phyloP scores from a whole-genome alignment of 1,284 basidiomycete genomes.

The Puccinia brachypodii region DNA sequence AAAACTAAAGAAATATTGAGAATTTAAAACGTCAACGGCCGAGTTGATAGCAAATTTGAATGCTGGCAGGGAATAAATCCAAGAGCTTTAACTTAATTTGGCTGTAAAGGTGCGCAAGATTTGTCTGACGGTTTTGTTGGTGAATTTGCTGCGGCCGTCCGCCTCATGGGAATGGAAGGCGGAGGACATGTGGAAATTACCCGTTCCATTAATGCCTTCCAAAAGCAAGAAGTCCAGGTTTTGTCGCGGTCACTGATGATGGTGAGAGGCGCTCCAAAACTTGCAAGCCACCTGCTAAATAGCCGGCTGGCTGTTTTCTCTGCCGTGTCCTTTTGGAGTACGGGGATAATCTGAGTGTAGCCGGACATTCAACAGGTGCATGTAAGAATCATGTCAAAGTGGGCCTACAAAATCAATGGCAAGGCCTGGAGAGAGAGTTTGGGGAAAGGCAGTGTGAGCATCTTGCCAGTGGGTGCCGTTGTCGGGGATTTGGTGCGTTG shows the following conservation, averaged over 20 bases:
- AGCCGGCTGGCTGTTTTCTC: neutral
- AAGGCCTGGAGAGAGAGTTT: constrained; percentile 25
- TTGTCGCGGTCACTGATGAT: constrained; percentile 53
- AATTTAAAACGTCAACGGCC: constrained; percentile 48
- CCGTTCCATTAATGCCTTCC: constrained; percentile 49
- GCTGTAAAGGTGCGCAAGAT: constrained; percentile 29
- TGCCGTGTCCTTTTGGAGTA: neutral
- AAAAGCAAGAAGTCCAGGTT: constrained; percentile 53
- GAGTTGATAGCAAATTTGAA: constrained; percentile 1
- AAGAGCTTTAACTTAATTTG: constrained; percentile 53
- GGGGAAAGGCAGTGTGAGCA: neutral
- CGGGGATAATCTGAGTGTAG: neutral
- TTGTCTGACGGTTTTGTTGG: constrained; percentile 56
- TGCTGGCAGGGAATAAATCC: constrained; percentile 36
- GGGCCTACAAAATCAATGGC: neutral
- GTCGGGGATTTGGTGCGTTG: neutral
- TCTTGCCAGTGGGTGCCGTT: neutral
- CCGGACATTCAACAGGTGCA: neutral
- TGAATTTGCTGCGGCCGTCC: constrained; percentile 49
- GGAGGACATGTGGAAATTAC: neutral
- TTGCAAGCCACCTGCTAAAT: neutral
- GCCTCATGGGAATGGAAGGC: constrained; percentile 52
- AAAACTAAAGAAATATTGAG: no score
- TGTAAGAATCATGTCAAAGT: no score
- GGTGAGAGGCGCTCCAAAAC: constrained; percentile 49